A percentile compares a stretch with the other conserved stretches of the same genome.
phyloP scores from a whole-genome alignment of 1,284 basidiomycete genomes.

The Hymenochaete sp. region DNA sequence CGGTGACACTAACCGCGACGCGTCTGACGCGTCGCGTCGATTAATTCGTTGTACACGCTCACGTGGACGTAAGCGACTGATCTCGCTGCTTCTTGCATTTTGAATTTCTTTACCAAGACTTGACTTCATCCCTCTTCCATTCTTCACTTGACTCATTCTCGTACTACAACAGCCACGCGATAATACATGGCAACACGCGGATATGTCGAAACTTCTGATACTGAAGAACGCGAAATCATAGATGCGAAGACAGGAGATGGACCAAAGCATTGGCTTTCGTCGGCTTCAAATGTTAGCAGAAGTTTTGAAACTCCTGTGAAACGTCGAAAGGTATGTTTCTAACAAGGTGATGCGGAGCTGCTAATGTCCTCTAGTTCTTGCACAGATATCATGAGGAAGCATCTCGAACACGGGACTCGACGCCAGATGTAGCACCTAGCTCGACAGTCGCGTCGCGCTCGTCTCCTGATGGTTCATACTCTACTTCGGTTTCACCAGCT shows the following conservation, averaged over 20 bases:
- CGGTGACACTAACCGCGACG: too few relatives aligned
- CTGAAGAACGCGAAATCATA: conserved; percentile 43
- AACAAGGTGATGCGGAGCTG: background rate
- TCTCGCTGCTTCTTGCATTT: too few relatives aligned
- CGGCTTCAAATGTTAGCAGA: background rate
- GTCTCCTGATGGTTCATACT: background rate
- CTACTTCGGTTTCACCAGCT: conserved; percentile 4
- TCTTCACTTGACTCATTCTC: background rate
- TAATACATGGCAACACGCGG: conserved; percentile 26
- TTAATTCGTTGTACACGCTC: too few relatives aligned
- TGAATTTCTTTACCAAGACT: too few relatives aligned
- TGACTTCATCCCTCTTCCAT: too few relatives aligned
- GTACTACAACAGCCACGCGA: background rate
- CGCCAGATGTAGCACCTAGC: background rate
- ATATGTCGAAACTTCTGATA: conserved; percentile 53
- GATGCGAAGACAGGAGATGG: conserved; percentile 4
- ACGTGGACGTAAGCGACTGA: too few relatives aligned
- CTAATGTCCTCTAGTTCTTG: background rate
- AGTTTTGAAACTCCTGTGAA: conserved; percentile 8
- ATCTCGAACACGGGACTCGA: too few relatives aligned
- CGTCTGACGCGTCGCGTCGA: too few relatives aligned
- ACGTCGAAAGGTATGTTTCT: conserved; percentile 12
- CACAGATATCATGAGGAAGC: background rate
- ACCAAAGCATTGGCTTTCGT: background rate
- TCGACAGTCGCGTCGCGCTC: conserved; percentile 2